Evolutionary conservation across 345 rosid genomes (phyloP).

Genomic region (Brassica juncea): DNA sequence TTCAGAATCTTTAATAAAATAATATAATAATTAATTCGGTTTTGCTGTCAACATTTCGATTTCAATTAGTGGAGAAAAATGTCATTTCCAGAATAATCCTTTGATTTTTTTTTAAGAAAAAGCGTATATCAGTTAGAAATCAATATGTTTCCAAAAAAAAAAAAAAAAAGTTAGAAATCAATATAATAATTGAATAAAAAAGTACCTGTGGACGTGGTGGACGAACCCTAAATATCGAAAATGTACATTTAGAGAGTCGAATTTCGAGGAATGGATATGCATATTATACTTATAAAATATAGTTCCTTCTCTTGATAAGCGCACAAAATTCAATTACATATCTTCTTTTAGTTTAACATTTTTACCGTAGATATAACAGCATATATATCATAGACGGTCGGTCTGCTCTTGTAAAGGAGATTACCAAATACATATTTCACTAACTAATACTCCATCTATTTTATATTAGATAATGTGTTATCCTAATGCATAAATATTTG

Average conservation of each 20-base stretch:
- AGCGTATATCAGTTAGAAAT: neutral
- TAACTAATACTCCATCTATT: neutral
- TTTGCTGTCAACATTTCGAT: neutral
- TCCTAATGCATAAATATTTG: too few relatives aligned
- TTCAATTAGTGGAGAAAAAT: neutral
- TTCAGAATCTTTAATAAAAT: neutral
- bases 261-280: constrained; percentile 39
- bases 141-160: too few relatives aligned
- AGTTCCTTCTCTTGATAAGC: constrained; percentile 21
- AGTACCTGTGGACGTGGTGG: constrained; percentile 25
- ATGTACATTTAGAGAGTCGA: constrained; percentile 14
- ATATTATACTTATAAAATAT: constrained; percentile 15
- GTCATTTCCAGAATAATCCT: neutral
- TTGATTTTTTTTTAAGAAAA: neutral
- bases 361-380: neutral
- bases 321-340: constrained; percentile 11
- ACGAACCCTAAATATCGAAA: constrained; percentile 39
- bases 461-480: too few relatives aligned
- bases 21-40: neutral
- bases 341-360: constrained; percentile 10
- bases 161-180: too few relatives aligned
- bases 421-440: neutral
- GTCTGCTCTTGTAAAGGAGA: neutral
- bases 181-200: neutral
- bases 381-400: neutral